These are phyloP conservation scores for Fragaria ananassa DNA, from an alignment of 306 rosid genomes.

Conservation along the genomic window DNA sequence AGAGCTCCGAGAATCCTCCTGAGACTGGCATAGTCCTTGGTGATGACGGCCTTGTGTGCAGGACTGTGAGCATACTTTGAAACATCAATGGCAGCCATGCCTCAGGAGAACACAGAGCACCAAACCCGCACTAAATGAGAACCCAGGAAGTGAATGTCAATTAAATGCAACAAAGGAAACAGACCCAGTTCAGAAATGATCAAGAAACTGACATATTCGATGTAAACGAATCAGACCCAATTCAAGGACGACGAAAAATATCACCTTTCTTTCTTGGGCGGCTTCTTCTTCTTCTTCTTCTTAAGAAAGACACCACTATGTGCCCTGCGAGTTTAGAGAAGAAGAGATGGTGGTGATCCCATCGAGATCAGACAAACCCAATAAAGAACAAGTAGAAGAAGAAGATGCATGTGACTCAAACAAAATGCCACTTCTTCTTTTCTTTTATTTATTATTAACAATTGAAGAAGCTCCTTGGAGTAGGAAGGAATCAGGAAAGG, in stretches of 20 bases:
- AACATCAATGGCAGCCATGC: conserved; percentile 82
- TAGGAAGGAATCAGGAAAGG: conserved; percentile 43
- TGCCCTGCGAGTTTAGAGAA: too few relatives aligned
- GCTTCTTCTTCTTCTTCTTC: too few relatives aligned
- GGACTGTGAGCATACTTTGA: conserved; percentile 75
- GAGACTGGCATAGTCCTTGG: conserved; percentile 70
- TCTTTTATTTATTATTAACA: not conserved
- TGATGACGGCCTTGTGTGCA: conserved; percentile 78
- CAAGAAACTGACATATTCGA: too few relatives aligned
- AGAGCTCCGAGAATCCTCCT: conserved; percentile 57
- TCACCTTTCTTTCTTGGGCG: conserved; percentile 34
- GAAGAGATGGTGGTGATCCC: too few relatives aligned
- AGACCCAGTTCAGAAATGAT: too few relatives aligned
- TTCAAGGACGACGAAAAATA: conserved; percentile 40
- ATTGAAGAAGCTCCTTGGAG: conserved; percentile 14
- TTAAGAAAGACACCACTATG: too few relatives aligned
- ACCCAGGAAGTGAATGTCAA: conserved; percentile 18
- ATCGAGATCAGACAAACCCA: too few relatives aligned
- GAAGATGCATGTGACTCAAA: too few relatives aligned
- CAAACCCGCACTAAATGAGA: conserved; percentile 36
- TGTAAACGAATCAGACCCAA: too few relatives aligned
- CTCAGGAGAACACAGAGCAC: conserved; percentile 34
- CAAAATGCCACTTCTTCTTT: conserved; percentile 27
- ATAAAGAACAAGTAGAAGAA: too few relatives aligned
- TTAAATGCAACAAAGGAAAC: conserved; percentile 33